phyloP scores from a whole-genome alignment of 371 early-diverging fungal genomes.

The Quaeritorhiza haematococci region DNA sequence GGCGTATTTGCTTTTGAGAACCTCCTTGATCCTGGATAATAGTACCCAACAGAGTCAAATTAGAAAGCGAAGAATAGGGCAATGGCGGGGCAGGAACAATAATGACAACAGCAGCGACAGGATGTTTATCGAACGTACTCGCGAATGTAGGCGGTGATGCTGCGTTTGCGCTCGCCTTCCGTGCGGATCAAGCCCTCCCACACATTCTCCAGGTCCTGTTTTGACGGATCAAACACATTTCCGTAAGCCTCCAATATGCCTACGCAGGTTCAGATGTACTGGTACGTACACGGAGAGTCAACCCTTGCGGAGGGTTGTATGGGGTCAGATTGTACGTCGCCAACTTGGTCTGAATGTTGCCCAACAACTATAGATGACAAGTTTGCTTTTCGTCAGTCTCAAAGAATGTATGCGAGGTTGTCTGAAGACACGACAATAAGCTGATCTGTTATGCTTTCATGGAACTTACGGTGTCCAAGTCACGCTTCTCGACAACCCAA shows the following conservation, averaged over 20 bases:
- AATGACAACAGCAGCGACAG: neutral
- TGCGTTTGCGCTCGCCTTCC: constrained; percentile 73
- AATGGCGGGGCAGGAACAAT: neutral
- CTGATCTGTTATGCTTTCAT: too few relatives aligned
- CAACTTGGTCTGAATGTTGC: constrained; percentile 91
- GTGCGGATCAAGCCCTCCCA: constrained; percentile 68
- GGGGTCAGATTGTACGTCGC: constrained; percentile 85
- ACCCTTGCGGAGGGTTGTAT: constrained; percentile 75
- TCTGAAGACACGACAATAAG: neutral
- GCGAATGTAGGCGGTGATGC: constrained; percentile 75
- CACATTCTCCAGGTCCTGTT: constrained; percentile 65
- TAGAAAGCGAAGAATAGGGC: neutral
- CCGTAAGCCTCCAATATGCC: too few relatives aligned
- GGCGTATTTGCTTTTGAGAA: constrained; percentile 65
- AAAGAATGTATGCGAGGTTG: neutral
- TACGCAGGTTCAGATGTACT: neutral
- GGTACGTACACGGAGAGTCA: constrained; percentile 41
- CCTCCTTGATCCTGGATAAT: constrained; percentile 65
- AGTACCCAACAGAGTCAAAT: neutral
- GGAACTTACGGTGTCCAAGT: constrained; percentile 59
- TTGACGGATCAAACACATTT: neutral
- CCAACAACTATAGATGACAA: constrained; percentile 46
- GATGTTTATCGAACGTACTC: constrained; percentile 39
- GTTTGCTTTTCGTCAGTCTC: neutral
- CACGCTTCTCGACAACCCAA: constrained; percentile 88